Conservation (phyloP, 495 filamentous ascomycete genomes). For the Tuber indicum region DNA sequence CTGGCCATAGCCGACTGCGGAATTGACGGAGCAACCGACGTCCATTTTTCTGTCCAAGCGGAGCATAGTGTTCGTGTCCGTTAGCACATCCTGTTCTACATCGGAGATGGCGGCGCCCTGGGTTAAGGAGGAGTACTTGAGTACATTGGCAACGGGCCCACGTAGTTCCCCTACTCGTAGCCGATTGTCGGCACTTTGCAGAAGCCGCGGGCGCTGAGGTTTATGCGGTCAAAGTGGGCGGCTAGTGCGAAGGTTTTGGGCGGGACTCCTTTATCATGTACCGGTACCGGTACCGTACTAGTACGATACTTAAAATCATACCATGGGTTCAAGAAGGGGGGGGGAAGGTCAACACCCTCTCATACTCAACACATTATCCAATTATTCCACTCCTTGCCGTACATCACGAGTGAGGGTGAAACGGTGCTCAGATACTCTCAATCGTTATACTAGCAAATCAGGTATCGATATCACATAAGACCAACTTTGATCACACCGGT, state of each 20-base stretch:
- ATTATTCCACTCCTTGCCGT: too few relatives aligned
- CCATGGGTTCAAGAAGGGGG: too few relatives aligned
- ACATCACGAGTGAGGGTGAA: too few relatives aligned
- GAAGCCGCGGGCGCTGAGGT: slow-evolving; percentile 45
- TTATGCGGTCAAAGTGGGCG: slow-evolving; percentile 44
- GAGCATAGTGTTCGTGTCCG: slow-evolving; percentile 43
- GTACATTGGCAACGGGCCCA: slow-evolving; percentile 44
- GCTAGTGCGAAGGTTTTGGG: slow-evolving; percentile 40
- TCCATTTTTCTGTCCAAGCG: slow-evolving; percentile 46
- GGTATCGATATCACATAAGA: too few relatives aligned
- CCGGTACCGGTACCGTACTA: too few relatives aligned
- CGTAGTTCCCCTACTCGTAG: slow-evolving; percentile 43
- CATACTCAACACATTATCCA: too few relatives aligned
- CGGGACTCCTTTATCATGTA: slow-evolving; percentile 8
- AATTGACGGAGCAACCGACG: slow-evolving; percentile 46
- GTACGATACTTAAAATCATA: too few relatives aligned
- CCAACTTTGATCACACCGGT: too few relatives aligned
- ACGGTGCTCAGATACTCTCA: too few relatives aligned
- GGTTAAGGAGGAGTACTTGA: slow-evolving; percentile 43
- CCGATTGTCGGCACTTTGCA: slow-evolving; percentile 45
- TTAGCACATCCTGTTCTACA: slow-evolving; percentile 45
- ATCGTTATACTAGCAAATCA: too few relatives aligned
- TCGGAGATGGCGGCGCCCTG: slow-evolving; percentile 44
- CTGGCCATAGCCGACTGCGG: slow-evolving; percentile 46
- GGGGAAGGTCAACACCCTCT: too few relatives aligned